Base-by-base conservation (phyloP, 129 eudicot genomes). In the Saussurea involucrata region DNA sequence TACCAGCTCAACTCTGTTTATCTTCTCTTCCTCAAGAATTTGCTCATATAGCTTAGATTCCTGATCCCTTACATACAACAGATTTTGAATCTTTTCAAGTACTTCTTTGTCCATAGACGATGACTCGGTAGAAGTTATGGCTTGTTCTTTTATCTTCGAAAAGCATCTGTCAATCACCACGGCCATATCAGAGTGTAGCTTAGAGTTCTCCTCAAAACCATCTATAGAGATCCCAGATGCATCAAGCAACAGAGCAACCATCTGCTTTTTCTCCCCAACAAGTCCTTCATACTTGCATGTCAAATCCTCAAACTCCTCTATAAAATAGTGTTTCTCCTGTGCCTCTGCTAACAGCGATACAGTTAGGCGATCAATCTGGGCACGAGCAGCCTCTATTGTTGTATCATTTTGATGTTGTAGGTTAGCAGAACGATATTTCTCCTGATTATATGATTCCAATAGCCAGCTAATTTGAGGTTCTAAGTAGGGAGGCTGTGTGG, bases 401-500 rank as follows among this genome's bases (percentile, higher is more conserved):
- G 73, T 66, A 78, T 49, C 74, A 57, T 76, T 85, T 66, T 88
- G 88, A 78, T 85, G 80, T 80, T 87, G 86, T 76, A 92, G 77
- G 57, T 72, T 82, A 24, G 32, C 31, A 33, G 27, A 69, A 55
- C 85, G 88, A 33, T 84, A 84, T 75, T 87, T 86, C 33, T 80
- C 81, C 69, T 70, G 65, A 68, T 66, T 40, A 78, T 82, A 87
- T 70, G 96, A 91, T 64, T 88, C 84, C 42, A 77, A 68, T 13
- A 93, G 84, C 96, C 96, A 92, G 63, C 74, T 83, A 17, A 88
- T 71, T 70, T 74, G 89, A 67, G 87, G 73, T 66, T 92, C 98
- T 58, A 86, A 71, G 81, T 85, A 77, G 69, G 85, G 78, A 42
- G 78, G 85, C 3, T 73, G 72, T 60, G 86, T 66, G 24, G 82